Base-by-base conservation (phyloP, 1,139 yeast species). In the Meyerozyma elateridarum region DNA sequence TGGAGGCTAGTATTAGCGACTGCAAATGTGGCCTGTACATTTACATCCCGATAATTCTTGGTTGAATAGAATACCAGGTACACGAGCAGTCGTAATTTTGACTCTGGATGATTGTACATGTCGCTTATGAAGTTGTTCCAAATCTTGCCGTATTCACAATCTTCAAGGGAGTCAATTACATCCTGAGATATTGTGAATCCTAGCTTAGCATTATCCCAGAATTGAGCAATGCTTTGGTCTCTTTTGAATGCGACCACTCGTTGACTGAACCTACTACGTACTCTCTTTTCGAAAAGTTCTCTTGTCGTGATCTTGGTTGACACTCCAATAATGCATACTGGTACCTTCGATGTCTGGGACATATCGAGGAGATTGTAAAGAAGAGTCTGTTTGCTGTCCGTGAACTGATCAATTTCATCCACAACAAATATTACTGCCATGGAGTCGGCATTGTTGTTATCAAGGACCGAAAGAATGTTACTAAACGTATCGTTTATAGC, bases 201-300 rank as follows among this genome's bases (percentile, higher is more conserved):
- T 11, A 52, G 36, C 26, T 51, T 48, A 13, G 64, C 64, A 31
- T 57, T 51, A 2, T 38, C 29, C 59, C 59, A 64, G 42, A 76
- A 80, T 5, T 63, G 67, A 1, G 67, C 71, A 2, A 74, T 40
- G 5, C 56, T 53, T 2, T 46, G 43, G 1, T 81, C 65, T 33
- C 78, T 79, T 26, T 72, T 71, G 28, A 87, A 63, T 21, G 74
- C 68, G 20, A 85, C 69, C 2, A 84, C 61, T 32, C 95, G 61
- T 51, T 89, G 96, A 20, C 94, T 80, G 54, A 89, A 91, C 39
- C 99, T 65, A 36, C 94, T 82, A 44, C 88, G 73, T 0, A 93
- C 97, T 45, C 99, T 71, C 49, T 89, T 91, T 51, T 93, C 99
- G 34, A 91, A 64, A 42, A 77, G 66, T 46, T 91, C 97, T 33